Evolutionary conservation across 2,329 filamentous ascomycete genomes (phyloP), one percentile per base, ranked within the genome.

Genomic region (Cladophialophora yegresii): DNA sequence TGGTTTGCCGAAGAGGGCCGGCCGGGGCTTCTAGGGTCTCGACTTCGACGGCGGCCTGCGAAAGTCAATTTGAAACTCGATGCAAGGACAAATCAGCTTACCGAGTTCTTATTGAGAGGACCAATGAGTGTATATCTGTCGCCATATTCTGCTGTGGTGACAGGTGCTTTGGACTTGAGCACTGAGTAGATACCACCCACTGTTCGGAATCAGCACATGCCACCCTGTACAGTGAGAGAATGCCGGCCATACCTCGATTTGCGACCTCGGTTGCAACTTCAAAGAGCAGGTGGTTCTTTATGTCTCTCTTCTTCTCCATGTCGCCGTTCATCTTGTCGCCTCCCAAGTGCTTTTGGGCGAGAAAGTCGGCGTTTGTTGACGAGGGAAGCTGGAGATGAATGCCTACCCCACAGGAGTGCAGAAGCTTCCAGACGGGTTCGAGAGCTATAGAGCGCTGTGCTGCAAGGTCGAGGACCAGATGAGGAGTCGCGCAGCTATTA

Each of bases 181-280:
- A 99, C 95, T 16, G 93, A 98, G 83, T 99, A 99, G 80, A 99
- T 99, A 73, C 95, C 95, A 75, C 95, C 95, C 67, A 99, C 95
- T 96, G 71, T 30, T 23, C 16, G 2, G 28, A 47, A 63, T 67
- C 62, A 66, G 64, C 66, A 65, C 58, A 64, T 67, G 63, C 40
- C 1, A 50, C 28, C 22, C 30, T 8, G 40, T 56, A 71, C 53
- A 72, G 67, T 45, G 62, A 51, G 33, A 30, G 13, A 64, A 75
- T 10, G 8, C 16, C 32, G 43, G 23, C 43, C 47, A 43, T 84
- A 93, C 91, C 91, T 85, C 95, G 87, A 83, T 98, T 96, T 67
- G 95, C 95, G 72, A 98, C 95, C 78, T 99, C 95, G 23, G 95
- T 98, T 66, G 95, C 92, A 73, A 98, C 84, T 81, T 99, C 95